phyloP scores from a whole-genome alignment of 257 asterid genomes.

The Verbascum thapsus region DNA sequence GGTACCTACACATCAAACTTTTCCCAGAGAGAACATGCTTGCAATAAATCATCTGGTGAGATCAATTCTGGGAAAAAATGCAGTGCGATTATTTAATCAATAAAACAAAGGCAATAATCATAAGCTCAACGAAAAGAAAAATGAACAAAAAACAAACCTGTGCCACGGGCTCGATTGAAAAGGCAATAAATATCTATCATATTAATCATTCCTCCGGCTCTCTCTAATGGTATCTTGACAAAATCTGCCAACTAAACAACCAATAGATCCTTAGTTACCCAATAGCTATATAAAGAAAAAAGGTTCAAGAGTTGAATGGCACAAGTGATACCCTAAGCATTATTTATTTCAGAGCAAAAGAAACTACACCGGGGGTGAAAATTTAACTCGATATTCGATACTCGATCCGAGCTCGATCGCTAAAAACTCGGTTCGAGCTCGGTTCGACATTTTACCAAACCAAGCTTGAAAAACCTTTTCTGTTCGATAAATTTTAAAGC shows the following conservation, averaged over 20 bases:
- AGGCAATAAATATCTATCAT: slow-evolving; percentile 90
- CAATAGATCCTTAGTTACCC: slow-evolving; percentile 27
- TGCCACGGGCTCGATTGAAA: slow-evolving; percentile 98
- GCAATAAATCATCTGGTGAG: slow-evolving; percentile 96
- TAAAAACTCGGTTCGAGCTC: too few species aligned
- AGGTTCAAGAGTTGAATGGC: background rate
- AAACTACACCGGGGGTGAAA: too few species aligned
- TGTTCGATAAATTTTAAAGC: too few species aligned
- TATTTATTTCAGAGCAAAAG: background rate
- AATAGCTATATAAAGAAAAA: slow-evolving; percentile 25
- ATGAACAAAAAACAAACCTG: slow-evolving; percentile 58
- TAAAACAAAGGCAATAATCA: slow-evolving; percentile 3
- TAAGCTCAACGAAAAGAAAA: slow-evolving; percentile 15
- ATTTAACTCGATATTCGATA: too few species aligned
- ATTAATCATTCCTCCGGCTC: slow-evolving; percentile 95
- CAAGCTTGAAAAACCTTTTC: too few species aligned
- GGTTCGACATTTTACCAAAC: too few species aligned
- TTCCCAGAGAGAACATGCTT: slow-evolving; percentile 95
- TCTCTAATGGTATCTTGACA: slow-evolving; percentile 78
- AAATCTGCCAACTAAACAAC: slow-evolving; percentile 90
- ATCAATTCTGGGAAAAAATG: slow-evolving; percentile 68
- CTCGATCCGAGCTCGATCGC: too few species aligned
- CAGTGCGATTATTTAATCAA: slow-evolving; percentile 23
- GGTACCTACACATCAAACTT: slow-evolving; percentile 82
- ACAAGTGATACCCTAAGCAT: background rate